phyloP scores from a whole-genome alignment of 2,329 filamentous ascomycete species.

The Aspergillus ruber region DNA sequence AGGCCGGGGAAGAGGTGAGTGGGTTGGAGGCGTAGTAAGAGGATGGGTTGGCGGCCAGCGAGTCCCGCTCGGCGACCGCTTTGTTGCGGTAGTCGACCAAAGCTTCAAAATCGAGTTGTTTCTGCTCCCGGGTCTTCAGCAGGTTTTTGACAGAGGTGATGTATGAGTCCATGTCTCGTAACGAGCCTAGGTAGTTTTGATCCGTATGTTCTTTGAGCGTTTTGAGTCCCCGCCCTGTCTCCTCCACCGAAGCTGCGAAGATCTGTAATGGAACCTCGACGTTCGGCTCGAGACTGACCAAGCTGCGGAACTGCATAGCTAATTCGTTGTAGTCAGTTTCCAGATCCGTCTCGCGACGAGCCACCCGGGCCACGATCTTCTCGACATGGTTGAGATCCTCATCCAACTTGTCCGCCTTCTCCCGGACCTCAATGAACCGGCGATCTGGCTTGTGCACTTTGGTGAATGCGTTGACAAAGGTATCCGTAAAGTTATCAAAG shows the following conservation, averaged over 20 bases:
- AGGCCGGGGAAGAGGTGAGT: slow-evolving; percentile 61
- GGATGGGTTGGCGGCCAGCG: slow-evolving; percentile 59
- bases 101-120: slow-evolving; percentile 95
- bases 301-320: slow-evolving; percentile 88
- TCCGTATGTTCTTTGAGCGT: slow-evolving; percentile 86
- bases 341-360: slow-evolving; percentile 77
- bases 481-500: slow-evolving; percentile 92
- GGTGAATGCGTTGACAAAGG: slow-evolving; percentile 92
- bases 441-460: slow-evolving; percentile 94
- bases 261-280: slow-evolving; percentile 75
- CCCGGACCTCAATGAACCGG: slow-evolving; percentile 87
- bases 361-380: slow-evolving; percentile 89
- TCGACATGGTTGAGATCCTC: slow-evolving; percentile 90
- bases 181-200: slow-evolving; percentile 85
- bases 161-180: slow-evolving; percentile 95
- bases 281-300: slow-evolving; percentile 80
- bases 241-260: slow-evolving; percentile 80
- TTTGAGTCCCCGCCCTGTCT: slow-evolving; percentile 71
- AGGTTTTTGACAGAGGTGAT: slow-evolving; percentile 79
- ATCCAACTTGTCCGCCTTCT: slow-evolving; percentile 81
- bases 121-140: slow-evolving; percentile 89
- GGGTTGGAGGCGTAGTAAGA: slow-evolving; percentile 51
- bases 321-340: slow-evolving; percentile 85
- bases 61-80: slow-evolving; percentile 78
- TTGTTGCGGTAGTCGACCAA: slow-evolving; percentile 94